A percentile compares a stretch with the other conserved stretches of the same genome.
These are phyloP conservation scores for Onygena corvina DNA, from an alignment of 2,329 filamentous ascomycete species.

Conservation along the genomic window DNA sequence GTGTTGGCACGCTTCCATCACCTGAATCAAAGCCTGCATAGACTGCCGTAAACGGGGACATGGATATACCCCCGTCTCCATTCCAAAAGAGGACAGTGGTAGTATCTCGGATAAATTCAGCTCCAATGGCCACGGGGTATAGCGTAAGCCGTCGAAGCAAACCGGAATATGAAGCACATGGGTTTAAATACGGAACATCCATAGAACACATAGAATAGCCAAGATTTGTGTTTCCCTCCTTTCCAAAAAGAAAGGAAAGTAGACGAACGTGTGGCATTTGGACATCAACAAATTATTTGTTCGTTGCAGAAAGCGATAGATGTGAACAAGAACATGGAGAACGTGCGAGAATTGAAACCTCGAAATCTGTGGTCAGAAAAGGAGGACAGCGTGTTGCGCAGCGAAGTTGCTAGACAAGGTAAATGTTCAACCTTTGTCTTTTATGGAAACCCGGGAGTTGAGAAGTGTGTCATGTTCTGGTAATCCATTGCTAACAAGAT, in stretches of 20 bases:
- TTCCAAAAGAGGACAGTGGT: not conserved
- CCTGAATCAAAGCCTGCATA: not conserved
- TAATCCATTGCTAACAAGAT: not conserved
- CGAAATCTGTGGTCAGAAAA: constrained; percentile 7
- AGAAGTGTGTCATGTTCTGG: not conserved
- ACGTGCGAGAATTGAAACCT: not conserved
- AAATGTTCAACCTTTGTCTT: not conserved
- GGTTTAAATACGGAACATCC: constrained; percentile 3
- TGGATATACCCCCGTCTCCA: not conserved
- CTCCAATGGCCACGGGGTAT: not conserved
- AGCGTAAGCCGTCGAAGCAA: not conserved
- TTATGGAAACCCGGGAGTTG: not conserved
- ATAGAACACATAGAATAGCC: constrained; percentile 4
- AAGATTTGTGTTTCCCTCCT: constrained; percentile 4
- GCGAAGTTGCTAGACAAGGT: constrained; percentile 3
- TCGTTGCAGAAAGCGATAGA: not conserved
- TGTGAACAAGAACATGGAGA: not conserved
- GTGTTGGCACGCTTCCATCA: not conserved
- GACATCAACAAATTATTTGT: not conserved
- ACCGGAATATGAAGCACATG: constrained; percentile 4
- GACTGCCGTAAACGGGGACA: not conserved
- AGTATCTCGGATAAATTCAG: not conserved
- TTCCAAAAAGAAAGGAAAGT: constrained; percentile 3
- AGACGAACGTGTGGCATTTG: not conserved
- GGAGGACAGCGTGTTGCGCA: not conserved